A percentile compares a stretch with the other conserved stretches of the same genome.
Evolutionary conservation across 148 eudicot species (phyloP).

Genomic region (Camellia granthamiana): DNA sequence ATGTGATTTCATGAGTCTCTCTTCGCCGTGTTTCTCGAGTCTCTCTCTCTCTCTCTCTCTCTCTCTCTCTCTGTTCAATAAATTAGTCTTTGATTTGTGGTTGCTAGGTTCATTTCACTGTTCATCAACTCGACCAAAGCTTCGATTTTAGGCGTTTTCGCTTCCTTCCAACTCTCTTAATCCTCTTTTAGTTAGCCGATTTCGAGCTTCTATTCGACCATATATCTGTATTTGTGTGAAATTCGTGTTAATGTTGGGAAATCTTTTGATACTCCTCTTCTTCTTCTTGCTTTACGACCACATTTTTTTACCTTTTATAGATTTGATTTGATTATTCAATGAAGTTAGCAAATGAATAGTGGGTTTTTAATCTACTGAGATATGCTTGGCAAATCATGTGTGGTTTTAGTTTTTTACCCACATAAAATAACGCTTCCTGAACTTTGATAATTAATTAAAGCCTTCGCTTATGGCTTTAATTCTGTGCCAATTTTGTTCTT

Average conservation of each 20-base stretch:
- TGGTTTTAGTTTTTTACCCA: neutral
- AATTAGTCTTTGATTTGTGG: no score
- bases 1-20: constrained; percentile 31
- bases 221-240: neutral
- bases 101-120: constrained; percentile 24
- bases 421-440: constrained; percentile 23
- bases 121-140: constrained; percentile 27
- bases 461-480: constrained; percentile 21
- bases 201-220: constrained; percentile 11
- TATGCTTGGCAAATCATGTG: neutral
- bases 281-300: neutral
- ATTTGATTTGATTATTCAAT: neutral
- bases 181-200: neutral
- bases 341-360: constrained; percentile 18
- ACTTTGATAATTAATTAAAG: constrained; percentile 23
- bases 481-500: constrained; percentile 28
- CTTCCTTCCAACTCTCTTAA: constrained; percentile 10
- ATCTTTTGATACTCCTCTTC: constrained; percentile 1
- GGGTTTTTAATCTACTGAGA: constrained; percentile 22
- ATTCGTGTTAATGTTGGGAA: neutral
- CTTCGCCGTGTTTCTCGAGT: constrained; percentile 16
- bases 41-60: neutral
- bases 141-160: constrained; percentile 28
- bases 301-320: constrained; percentile 7
- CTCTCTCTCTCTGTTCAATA: no score